phyloP scores from a whole-genome alignment of 345 rosid genomes.

The Murraya koenigii region DNA sequence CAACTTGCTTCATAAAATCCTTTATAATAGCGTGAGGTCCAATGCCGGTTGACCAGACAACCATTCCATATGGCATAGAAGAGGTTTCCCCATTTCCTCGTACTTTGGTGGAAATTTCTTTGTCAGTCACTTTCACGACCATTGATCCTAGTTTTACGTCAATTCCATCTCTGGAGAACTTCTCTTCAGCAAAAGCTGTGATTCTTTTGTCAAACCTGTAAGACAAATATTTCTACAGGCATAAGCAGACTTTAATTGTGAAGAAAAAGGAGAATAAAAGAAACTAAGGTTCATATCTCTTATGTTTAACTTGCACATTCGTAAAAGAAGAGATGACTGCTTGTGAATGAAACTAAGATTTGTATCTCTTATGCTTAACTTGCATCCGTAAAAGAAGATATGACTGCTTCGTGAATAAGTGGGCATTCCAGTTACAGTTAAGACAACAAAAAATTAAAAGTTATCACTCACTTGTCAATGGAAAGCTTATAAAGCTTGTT shows the following conservation, averaged over 20 bases:
- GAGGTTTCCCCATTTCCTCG: slow-evolving; percentile 55
- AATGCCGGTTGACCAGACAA: slow-evolving; percentile 98
- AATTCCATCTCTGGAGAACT: slow-evolving; percentile 86
- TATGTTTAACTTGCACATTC: background rate
- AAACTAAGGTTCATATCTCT: too few relatives aligned
- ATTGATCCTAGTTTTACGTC: slow-evolving; percentile 89
- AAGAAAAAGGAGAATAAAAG: background rate
- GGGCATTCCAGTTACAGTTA: background rate
- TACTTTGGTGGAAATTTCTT: slow-evolving; percentile 77
- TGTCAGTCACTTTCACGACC: slow-evolving; percentile 76
- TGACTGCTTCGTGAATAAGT: background rate
- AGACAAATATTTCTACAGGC: background rate
- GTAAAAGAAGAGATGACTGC: background rate
- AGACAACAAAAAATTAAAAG: background rate
- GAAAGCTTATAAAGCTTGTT: background rate
- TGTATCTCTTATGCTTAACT: background rate
- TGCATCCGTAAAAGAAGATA: background rate
- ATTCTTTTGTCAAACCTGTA: slow-evolving; percentile 99
- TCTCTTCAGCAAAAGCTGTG: slow-evolving; percentile 88
- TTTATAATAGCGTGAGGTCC: slow-evolving; percentile 78
- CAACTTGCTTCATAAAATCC: slow-evolving; percentile 90
- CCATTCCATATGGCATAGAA: slow-evolving; percentile 87
- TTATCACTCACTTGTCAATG: background rate
- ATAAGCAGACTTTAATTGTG: slow-evolving; percentile 1
- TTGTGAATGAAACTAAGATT: too few relatives aligned